Conservation (phyloP, 2,329 filamentous ascomycete genomes). For the Colletotrichum sojae region DNA sequence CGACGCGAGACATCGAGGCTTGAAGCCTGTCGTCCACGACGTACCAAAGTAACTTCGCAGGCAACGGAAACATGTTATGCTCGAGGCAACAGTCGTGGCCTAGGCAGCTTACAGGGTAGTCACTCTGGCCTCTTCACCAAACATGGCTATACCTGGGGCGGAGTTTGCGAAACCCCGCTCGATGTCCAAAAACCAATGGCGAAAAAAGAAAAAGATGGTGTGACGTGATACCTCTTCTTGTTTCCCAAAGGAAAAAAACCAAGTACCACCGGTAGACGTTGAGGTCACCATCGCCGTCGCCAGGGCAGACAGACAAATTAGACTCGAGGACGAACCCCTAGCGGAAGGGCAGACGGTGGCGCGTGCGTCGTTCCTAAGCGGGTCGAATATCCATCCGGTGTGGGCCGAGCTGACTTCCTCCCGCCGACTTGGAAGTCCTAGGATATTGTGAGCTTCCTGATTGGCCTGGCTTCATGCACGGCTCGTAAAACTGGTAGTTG, state of each 20-base stretch:
- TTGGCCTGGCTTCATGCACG: conserved; percentile 12
- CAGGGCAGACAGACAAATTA: no score
- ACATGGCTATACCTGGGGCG: no score
- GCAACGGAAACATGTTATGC: background rate
- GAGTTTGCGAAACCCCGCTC: no score
- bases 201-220: no score
- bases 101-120: no score
- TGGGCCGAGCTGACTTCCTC: conserved; percentile 31
- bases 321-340: background rate
- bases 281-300: no score
- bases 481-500: conserved; percentile 14
- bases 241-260: background rate
- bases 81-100: no score
- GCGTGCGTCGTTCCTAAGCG: conserved; percentile 13
- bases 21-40: background rate
- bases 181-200: no score
- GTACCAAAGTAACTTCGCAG: background rate
- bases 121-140: no score
- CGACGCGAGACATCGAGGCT: conserved; percentile 3
- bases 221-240: background rate
- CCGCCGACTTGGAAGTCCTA: conserved; percentile 9
- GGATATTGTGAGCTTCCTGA: background rate
- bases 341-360: conserved; percentile 11
- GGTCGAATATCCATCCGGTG: conserved; percentile 30
- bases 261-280: background rate